Percentiles rank a stretch among this genome's conserved stretches.
Conservation (phyloP, 192 early-diverging fungal species). For the Gamsiella multidivaricata region DNA sequence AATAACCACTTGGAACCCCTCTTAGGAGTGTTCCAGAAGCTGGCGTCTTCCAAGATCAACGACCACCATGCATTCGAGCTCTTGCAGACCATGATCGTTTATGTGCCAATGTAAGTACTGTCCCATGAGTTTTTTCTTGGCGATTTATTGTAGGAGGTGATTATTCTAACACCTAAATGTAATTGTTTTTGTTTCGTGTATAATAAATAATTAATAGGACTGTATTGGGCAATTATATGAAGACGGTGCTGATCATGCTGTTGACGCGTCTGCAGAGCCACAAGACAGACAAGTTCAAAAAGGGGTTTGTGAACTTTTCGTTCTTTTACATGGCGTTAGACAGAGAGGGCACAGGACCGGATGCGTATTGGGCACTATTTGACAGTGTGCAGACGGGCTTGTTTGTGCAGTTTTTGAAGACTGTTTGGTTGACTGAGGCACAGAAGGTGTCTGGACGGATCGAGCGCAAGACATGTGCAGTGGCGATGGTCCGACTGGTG, state of each 20-base stretch:
- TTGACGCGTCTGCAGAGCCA: conserved; percentile 63
- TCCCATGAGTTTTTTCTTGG: no score
- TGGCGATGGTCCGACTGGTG: conserved; percentile 74
- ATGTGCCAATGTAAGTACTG: conserved; percentile 77
- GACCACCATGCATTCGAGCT: conserved; percentile 91
- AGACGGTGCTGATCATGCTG: conserved; percentile 57
- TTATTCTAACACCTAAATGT: no score
- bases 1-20: conserved; percentile 81
- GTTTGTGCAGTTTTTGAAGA: conserved; percentile 72
- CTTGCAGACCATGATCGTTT: conserved; percentile 79
- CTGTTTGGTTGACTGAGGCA: conserved; percentile 75
- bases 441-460: conserved; percentile 61
- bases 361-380: conserved; percentile 55
- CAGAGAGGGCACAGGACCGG: conserved; percentile 67
- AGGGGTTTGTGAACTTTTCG: conserved; percentile 76
- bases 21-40: conserved; percentile 94
- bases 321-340: conserved; percentile 72
- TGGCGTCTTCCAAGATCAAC: conserved; percentile 84
- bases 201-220: conserved; percentile 32
- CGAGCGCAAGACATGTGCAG: conserved; percentile 71
- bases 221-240: conserved; percentile 59
- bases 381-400: conserved; percentile 56
- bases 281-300: conserved; percentile 73
- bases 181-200: conserved; percentile 53
- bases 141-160: no score